Percentiles rank a stretch among this genome's conserved stretches.
Conservation (phyloP, 2,329 filamentous ascomycete species). For the Hirsutella minnesotensis region DNA sequence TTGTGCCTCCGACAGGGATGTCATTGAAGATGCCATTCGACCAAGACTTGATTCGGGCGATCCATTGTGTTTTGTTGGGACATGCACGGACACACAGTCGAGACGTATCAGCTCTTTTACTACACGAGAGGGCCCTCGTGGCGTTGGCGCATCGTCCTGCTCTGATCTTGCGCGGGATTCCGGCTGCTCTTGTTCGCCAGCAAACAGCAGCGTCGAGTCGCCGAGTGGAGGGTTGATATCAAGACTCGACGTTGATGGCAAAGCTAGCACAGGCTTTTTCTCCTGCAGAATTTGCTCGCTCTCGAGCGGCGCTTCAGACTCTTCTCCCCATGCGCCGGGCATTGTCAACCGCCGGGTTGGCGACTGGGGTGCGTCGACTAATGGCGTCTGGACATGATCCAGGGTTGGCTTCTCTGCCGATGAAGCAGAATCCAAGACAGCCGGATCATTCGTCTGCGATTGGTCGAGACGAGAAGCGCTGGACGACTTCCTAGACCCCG, state of each 20-base stretch:
- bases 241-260: no score
- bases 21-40: conserved; percentile 12
- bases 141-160: conserved; percentile 33
- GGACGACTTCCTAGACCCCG: conserved; percentile 15
- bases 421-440: background rate
- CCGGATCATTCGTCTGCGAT: background rate
- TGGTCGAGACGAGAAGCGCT: background rate
- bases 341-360: conserved; percentile 18
- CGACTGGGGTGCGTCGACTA: background rate
- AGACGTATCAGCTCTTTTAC: conserved; percentile 43
- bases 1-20: background rate
- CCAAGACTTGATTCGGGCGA: conserved; percentile 7
- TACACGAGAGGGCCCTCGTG: conserved; percentile 39
- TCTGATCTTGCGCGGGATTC: background rate
- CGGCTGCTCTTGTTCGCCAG: background rate
- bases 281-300: background rate
- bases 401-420: background rate
- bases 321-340: conserved; percentile 41
- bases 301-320: conserved; percentile 6
- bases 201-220: no score
- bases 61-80: conserved; percentile 36
- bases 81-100: conserved; percentile 38
- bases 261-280: no score
- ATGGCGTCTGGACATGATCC: no score
- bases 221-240: no score